Evolutionary conservation across 371 early-diverging fungal genomes (phyloP).

Genomic region (Mortierella polycephala): DNA sequence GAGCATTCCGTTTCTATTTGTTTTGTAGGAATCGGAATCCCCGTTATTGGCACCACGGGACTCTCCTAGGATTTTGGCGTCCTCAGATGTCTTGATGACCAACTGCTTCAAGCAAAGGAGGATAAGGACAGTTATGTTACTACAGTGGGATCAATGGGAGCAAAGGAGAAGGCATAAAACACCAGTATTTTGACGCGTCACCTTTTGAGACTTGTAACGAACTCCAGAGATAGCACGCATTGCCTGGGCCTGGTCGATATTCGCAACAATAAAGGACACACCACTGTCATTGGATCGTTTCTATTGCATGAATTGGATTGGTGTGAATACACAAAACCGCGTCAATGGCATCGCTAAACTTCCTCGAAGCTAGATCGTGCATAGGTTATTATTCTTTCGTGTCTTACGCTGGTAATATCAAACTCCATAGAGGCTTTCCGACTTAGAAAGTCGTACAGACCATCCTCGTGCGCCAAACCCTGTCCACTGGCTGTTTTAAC

Average conservation of each 20-base stretch:
- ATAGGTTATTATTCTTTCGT: background rate
- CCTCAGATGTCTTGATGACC: conserved; percentile 25
- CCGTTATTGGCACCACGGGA: background rate
- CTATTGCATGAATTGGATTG: conserved; percentile 2
- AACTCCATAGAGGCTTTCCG: conserved; percentile 20
- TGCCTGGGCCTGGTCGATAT: conserved; percentile 19
- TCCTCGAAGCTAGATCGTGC: too few species aligned
- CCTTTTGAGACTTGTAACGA: conserved; percentile 28
- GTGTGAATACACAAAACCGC: background rate
- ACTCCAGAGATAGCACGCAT: conserved; percentile 17
- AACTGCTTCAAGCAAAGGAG: conserved; percentile 3
- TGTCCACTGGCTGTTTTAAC: background rate
- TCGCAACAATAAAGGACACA: conserved; percentile 26
- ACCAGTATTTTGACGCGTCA: background rate
- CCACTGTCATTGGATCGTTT: conserved; percentile 17
- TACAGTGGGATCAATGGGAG: background rate
- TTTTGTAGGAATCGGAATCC: background rate
- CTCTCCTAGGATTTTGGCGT: conserved; percentile 6
- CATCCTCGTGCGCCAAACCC: conserved; percentile 17
- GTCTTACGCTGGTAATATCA: conserved; percentile 24
- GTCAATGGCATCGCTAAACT: background rate
- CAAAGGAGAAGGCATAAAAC: background rate
- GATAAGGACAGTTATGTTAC: too few species aligned
- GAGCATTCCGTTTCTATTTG: background rate
- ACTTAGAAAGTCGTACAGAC: conserved; percentile 15